phyloP scores from a whole-genome alignment of 140 eudicot genomes.

The Stevia rebaudiana region DNA sequence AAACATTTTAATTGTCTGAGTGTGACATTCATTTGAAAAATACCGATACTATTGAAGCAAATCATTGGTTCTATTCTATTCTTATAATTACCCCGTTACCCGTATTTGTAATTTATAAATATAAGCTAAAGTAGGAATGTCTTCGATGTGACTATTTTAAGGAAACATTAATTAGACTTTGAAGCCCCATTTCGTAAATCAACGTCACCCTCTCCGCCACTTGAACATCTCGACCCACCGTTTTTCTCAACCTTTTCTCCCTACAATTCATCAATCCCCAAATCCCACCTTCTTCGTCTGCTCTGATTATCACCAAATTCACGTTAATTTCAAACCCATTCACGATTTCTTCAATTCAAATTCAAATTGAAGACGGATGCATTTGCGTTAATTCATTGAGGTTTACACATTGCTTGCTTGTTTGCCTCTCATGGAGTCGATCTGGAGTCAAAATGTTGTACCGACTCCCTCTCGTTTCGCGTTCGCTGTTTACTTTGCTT shows the following conservation, averaged over 20 bases:
- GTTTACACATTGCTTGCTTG: constrained; percentile 5
- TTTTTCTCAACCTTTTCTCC: constrained; percentile 9
- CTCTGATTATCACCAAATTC: neutral
- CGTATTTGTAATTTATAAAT: too few species aligned
- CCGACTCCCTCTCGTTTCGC: constrained; percentile 48
- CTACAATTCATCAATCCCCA: neutral
- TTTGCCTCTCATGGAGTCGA: constrained; percentile 47
- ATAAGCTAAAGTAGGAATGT: too few species aligned
- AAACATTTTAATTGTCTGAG: too few species aligned
- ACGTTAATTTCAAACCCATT: constrained; percentile 8
- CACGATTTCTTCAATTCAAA: neutral
- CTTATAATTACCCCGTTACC: too few species aligned
- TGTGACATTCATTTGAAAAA: too few species aligned
- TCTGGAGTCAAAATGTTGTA: constrained; percentile 41
- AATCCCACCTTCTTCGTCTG: neutral
- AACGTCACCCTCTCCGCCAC: neutral
- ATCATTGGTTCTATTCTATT: too few species aligned
- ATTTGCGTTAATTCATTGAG: constrained; percentile 17
- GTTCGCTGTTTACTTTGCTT: constrained; percentile 50
- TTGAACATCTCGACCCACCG: neutral
- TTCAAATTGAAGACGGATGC: constrained; percentile 6
- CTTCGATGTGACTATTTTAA: too few species aligned
- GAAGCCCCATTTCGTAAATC: neutral
- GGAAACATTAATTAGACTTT: too few species aligned
- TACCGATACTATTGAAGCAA: too few species aligned